A percentile compares a stretch with the other conserved stretches of the same genome.
These are phyloP conservation scores for Penicillium lividum DNA, from an alignment of 495 filamentous ascomycete species.

Conservation along the genomic window DNA sequence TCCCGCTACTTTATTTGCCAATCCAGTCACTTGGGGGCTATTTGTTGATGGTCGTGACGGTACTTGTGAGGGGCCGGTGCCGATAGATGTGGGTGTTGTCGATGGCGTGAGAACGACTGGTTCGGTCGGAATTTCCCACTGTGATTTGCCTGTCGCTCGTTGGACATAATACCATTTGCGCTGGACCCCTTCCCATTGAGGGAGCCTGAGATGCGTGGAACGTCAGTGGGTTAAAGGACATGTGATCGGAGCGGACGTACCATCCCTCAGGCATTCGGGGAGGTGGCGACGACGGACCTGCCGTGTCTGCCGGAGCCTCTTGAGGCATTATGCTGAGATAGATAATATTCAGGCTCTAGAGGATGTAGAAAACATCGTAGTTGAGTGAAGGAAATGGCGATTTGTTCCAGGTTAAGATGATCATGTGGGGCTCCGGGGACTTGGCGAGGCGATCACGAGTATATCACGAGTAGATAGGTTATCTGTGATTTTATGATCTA, in stretches of 20 bases:
- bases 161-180: constrained; percentile 82
- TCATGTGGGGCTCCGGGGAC: constrained; percentile 28
- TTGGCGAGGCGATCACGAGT: constrained; percentile 28
- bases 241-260: constrained; percentile 35
- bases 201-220: constrained; percentile 51
- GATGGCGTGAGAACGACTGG: constrained; percentile 49
- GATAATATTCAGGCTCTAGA: constrained; percentile 5
- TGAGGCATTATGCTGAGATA: constrained; percentile 24
- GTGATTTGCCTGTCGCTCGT: constrained; percentile 69
- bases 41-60: constrained; percentile 19
- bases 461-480: neutral
- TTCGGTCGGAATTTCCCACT: constrained; percentile 76
- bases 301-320: constrained; percentile 58
- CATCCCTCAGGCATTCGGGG: constrained; percentile 72
- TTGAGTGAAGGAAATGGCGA: constrained; percentile 8
- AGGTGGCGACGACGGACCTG: constrained; percentile 69
- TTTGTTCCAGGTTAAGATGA: constrained; percentile 14
- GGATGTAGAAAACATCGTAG: constrained; percentile 6
- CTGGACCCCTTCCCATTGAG: constrained; percentile 75
- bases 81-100: constrained; percentile 35
- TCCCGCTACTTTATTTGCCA: constrained; percentile 16
- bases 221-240: constrained; percentile 4
- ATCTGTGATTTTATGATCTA: neutral
- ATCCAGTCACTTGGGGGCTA: constrained; percentile 15
- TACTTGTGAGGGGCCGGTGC: constrained; percentile 32